A percentile compares a stretch with the other conserved stretches of the same genome.
Conservation (phyloP, 2,329 filamentous ascomycete species). For the Aureobasidium zeae region DNA sequence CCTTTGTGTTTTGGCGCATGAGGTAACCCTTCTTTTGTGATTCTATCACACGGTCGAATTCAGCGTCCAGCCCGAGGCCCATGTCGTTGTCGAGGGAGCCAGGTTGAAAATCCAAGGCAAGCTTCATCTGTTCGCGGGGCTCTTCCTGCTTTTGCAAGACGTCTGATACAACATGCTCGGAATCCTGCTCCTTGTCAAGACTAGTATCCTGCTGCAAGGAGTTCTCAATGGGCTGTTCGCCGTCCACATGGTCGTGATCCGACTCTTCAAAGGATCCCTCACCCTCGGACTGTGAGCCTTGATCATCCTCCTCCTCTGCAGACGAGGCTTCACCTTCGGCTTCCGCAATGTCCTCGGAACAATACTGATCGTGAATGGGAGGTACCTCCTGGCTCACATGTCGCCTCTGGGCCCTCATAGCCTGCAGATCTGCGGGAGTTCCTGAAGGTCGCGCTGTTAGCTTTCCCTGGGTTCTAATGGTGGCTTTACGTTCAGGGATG, state of each 20-base stretch:
- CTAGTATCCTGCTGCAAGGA: constrained; percentile 19
- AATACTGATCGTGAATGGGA: constrained; percentile 25
- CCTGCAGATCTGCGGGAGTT: constrained; percentile 70
- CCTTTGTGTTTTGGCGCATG: constrained; percentile 97
- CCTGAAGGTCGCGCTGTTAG: constrained; percentile 83
- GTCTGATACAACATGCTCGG: constrained; percentile 1
- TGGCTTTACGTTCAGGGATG: constrained; percentile 74
- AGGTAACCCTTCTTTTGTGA: constrained; percentile 98
- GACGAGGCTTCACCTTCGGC: constrained; percentile 2
- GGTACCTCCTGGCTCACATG: constrained; percentile 65
- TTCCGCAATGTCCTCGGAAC: constrained; percentile 18
- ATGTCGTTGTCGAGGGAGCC: constrained; percentile 59
- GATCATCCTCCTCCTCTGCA: not conserved
- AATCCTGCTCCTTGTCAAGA: constrained; percentile 18
- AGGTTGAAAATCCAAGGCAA: constrained; percentile 63
- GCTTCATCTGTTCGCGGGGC: constrained; percentile 17
- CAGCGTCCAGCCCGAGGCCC: constrained; percentile 77
- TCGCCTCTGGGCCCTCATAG: constrained; percentile 72
- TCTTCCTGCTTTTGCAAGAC: not conserved
- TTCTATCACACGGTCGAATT: constrained; percentile 93
- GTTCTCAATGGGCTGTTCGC: constrained; percentile 1
- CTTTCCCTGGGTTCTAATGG: constrained; percentile 76
- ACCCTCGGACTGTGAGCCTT: constrained; percentile 14
- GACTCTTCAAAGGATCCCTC: constrained; percentile 6
- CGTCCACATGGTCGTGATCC: not conserved